A percentile compares a stretch with the other conserved stretches of the same genome.
Conservation (phyloP, 2,329 filamentous ascomycete species). For the Diaporthe vexans region DNA sequence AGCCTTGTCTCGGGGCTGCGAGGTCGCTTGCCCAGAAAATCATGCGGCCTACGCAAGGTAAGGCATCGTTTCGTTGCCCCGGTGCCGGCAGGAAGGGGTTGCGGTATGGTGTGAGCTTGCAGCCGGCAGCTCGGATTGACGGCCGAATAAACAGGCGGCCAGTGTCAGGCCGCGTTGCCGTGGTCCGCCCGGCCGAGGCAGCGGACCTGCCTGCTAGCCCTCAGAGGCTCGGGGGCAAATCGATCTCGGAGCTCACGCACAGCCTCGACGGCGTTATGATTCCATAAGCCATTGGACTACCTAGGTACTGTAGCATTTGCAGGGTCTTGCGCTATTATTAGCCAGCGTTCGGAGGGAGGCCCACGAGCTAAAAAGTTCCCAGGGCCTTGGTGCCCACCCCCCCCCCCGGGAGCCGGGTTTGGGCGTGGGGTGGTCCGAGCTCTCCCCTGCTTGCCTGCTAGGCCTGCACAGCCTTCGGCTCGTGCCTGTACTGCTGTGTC, state of each 20-base stretch:
- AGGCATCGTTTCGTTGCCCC: background rate
- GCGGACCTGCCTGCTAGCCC: background rate
- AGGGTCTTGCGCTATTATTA: slow-evolving; percentile 21
- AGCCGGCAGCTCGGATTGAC: background rate
- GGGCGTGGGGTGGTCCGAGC: slow-evolving; percentile 28
- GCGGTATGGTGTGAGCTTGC: too few relatives aligned
- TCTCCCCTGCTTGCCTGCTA: background rate
- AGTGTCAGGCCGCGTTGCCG: slow-evolving; percentile 27
- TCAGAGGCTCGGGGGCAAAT: slow-evolving; percentile 10
- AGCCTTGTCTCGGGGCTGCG: slow-evolving; percentile 23
- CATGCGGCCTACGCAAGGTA: slow-evolving; percentile 10
- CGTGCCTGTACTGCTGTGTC: background rate
- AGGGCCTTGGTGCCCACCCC: background rate
- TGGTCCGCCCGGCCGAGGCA: slow-evolving; percentile 23
- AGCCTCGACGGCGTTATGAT: slow-evolving; percentile 19
- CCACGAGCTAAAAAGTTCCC: slow-evolving; percentile 21
- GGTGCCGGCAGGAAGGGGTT: background rate
- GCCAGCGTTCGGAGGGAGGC: slow-evolving; percentile 11
- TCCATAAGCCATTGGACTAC: background rate
- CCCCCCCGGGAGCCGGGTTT: background rate
- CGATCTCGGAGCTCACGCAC: background rate
- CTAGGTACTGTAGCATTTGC: background rate
- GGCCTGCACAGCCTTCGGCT: slow-evolving; percentile 29
- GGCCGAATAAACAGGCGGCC: slow-evolving; percentile 24
- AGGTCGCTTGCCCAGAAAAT: background rate